A percentile compares a stretch with the other conserved stretches of the same genome.
Evolutionary conservation across 345 rosid genomes (phyloP).

Genomic region (Durio zibethinus): DNA sequence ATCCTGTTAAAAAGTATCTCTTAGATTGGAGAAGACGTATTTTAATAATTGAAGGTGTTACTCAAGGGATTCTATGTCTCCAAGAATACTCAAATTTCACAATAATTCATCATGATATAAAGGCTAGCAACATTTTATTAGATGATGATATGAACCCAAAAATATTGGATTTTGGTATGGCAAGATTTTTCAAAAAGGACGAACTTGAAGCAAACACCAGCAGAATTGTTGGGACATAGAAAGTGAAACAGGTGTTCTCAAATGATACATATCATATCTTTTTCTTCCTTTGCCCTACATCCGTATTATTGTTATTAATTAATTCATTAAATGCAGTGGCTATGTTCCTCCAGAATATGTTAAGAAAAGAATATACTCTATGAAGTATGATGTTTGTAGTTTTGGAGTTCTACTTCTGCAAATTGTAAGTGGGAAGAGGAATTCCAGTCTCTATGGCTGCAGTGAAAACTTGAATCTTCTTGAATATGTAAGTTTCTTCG

Average conservation of each 20-base stretch:
- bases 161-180: constrained; percentile 4
- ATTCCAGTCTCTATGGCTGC: constrained; percentile 24
- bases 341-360: constrained; percentile 54
- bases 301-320: neutral
- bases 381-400: constrained; percentile 48
- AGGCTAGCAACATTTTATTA: constrained; percentile 13
- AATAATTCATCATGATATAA: constrained; percentile 23
- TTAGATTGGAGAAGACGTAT: constrained; percentile 3
- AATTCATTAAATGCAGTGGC: constrained; percentile 28
- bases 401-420: constrained; percentile 53
- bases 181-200: neutral
- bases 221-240: constrained; percentile 10
- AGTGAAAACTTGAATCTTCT: constrained; percentile 31
- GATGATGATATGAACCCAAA: constrained; percentile 2
- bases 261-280: neutral
- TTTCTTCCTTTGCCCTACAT: neutral
- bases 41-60: constrained; percentile 1
- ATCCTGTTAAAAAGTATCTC: neutral
- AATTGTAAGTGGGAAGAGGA: constrained; percentile 45
- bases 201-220: constrained; percentile 5
- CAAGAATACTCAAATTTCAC: constrained; percentile 32
- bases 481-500: constrained; percentile 30
- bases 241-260: neutral
- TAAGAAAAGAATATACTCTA: constrained; percentile 39
- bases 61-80: constrained; percentile 33